Conservation (phyloP, 495 filamentous ascomycete species). For the Aspergillus wentii region DNA sequence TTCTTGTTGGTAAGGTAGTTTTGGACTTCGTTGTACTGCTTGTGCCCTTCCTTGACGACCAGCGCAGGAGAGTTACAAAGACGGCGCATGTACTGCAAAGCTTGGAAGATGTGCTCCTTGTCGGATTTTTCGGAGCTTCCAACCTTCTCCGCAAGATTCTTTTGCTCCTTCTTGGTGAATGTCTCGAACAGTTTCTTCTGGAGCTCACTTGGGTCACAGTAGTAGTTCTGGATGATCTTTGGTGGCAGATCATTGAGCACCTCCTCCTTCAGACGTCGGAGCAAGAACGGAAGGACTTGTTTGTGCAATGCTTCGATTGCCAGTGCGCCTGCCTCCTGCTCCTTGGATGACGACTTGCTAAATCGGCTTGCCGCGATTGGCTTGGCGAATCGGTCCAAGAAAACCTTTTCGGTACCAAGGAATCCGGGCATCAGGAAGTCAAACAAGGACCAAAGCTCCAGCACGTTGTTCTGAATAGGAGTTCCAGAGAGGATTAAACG, state of each 20-base stretch:
- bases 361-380: conserved; percentile 93
- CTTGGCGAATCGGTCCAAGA: conserved; percentile 94
- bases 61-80: conserved; percentile 95
- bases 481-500: conserved; percentile 94
- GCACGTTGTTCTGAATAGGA: conserved; percentile 96
- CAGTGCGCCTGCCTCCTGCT: conserved; percentile 93
- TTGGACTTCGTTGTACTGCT: conserved; percentile 82
- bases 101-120: conserved; percentile 99
- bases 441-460: conserved; percentile 98
- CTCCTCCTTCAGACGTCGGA: conserved; percentile 95
- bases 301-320: conserved; percentile 97
- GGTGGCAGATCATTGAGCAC: conserved; percentile 93
- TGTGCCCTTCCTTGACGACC: conserved; percentile 90
- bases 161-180: conserved; percentile 88
- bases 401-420: conserved; percentile 96
- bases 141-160: conserved; percentile 72
- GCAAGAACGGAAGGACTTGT: conserved; percentile 93
- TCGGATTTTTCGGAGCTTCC: conserved; percentile 76
- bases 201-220: conserved; percentile 94
- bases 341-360: conserved; percentile 94
- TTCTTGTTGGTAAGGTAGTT: conserved; percentile 60
- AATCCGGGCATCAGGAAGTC: conserved; percentile 99
- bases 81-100: conserved; percentile 98
- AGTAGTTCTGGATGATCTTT: conserved; percentile 99
- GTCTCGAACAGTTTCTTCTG: conserved; percentile 95